A percentile compares a stretch with the other conserved stretches of the same genome.
These are phyloP conservation scores for Phytophthora pini DNA, from an alignment of 352 stramenopile genomes.

Conservation along the genomic window DNA sequence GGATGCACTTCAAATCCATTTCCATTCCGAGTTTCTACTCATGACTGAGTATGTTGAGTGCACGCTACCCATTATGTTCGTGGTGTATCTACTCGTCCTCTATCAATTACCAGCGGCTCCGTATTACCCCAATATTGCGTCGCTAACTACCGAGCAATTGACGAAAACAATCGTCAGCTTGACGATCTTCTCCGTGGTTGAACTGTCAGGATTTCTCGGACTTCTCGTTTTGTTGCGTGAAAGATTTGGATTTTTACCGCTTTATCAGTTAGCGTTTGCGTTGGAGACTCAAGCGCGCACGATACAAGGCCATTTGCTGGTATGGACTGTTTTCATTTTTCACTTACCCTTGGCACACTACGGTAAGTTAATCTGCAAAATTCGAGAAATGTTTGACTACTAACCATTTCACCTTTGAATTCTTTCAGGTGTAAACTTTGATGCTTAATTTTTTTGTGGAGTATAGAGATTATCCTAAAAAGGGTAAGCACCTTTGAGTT, in stretches of 20 bases:
- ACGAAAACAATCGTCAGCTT: constrained; percentile 14
- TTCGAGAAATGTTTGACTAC: too few species aligned
- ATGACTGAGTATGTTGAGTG: constrained; percentile 43
- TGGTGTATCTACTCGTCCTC: constrained; percentile 28
- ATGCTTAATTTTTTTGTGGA: constrained; percentile 2
- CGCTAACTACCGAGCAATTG: constrained; percentile 14
- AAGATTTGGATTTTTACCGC: constrained; percentile 30
- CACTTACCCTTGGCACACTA: constrained; percentile 30
- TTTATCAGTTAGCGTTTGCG: constrained; percentile 31
- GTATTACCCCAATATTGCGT: constrained; percentile 34
- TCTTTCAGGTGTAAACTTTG: constrained; percentile 20
- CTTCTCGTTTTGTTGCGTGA: constrained; percentile 20
- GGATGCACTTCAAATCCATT: constrained; percentile 31
- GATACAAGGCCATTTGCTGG: constrained; percentile 23
- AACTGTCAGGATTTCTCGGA: constrained; percentile 22
- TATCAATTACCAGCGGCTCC: constrained; percentile 29
- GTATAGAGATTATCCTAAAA: constrained; percentile 7
- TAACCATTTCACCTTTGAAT: neutral
- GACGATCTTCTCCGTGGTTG: constrained; percentile 18
- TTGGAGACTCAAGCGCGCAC: constrained; percentile 24
- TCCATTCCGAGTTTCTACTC: constrained; percentile 36
- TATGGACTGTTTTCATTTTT: constrained; percentile 29
- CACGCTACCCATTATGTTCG: constrained; percentile 32
- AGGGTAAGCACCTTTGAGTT: constrained; percentile 20
- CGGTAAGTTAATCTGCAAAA: constrained; percentile 4